Evolutionary conservation across 2,329 filamentous ascomycete species (phyloP).

Genomic region (Stemphylium lycopersici): DNA sequence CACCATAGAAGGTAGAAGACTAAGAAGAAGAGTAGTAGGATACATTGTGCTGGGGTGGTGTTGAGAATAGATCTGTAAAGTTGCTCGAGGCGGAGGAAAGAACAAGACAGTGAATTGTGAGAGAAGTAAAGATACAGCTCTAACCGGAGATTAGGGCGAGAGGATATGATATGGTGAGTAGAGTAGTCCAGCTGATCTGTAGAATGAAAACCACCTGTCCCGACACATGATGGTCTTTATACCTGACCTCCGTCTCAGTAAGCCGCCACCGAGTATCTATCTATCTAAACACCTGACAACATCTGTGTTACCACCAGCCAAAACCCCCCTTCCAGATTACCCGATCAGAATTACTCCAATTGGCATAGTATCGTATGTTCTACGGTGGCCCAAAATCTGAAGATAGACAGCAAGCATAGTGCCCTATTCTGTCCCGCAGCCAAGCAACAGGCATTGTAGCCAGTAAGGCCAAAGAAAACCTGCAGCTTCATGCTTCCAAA

Average conservation of each 20-base stretch:
- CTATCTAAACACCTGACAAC: not conserved
- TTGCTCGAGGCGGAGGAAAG: too few species aligned
- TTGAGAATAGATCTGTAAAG: too few species aligned
- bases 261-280: not conserved
- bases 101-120: not conserved
- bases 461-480: too few species aligned
- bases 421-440: not conserved
- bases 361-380: not conserved
- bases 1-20: conserved; percentile 5
- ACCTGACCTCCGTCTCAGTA: not conserved
- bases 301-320: not conserved
- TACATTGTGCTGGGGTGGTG: not conserved
- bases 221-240: not conserved
- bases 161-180: not conserved
- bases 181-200: not conserved
- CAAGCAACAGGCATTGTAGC: not conserved
- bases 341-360: conserved; percentile 13
- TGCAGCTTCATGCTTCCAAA: too few species aligned
- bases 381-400: not conserved
- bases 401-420: too few species aligned
- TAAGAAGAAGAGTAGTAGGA: conserved; percentile 5
- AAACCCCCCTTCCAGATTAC: conserved; percentile 11
- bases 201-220: not conserved
- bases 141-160: not conserved
- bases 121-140: not conserved